Evolutionary conservation across 1,139 yeast genomes (phyloP), one percentile per base, ranked within the genome.

Genomic region (Zygotorulaspora mrakii): DNA sequence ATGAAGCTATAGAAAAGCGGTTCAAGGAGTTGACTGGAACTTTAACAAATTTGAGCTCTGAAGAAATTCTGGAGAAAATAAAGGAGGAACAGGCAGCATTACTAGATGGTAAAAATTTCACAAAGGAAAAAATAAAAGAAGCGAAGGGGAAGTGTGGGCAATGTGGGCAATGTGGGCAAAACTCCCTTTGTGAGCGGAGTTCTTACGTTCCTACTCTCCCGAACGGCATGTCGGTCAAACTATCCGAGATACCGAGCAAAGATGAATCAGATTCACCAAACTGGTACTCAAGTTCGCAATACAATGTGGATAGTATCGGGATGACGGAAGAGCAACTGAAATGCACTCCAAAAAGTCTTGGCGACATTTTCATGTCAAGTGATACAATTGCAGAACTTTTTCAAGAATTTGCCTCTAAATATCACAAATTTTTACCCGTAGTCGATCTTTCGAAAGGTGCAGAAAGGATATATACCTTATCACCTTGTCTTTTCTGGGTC

Each of bases 401-500:
- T 57, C 52, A 69, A 27, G 96, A 87, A 56, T 91, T 79, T 57
- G 82, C 82, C 2, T 65, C 69, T 17, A 71, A 77, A 46, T 91
- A 89, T 55, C 96, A 91, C 59, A 84, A 86, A 0, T 80, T 85
- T 38, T 60, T 91, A 35, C 97, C 97, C 0, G 85, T 89, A 2
- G 94, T 89, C 2, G 95, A 89, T 55, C 74, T 89, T 1, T 50
- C 70, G 5, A 76, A 76, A 44, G 96, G 96, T 1, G 94, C 95
- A 0, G 96, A 87, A 52, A 68, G 78, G 38, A 74, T 89, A 5
- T 84, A 84, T 59, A 67, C 76, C 45, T 69, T 84, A 11, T 86
- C 96, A 46, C 96, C 96, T 0, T 81, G 94, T 2, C 67, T 91
- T 17, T 91, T 91, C 55, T 91, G 98, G 98, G 91, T 91, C 0